Evolutionary conservation across 1,284 basidiomycete genomes (phyloP).

Genomic region (Porphyrellus sp.): DNA sequence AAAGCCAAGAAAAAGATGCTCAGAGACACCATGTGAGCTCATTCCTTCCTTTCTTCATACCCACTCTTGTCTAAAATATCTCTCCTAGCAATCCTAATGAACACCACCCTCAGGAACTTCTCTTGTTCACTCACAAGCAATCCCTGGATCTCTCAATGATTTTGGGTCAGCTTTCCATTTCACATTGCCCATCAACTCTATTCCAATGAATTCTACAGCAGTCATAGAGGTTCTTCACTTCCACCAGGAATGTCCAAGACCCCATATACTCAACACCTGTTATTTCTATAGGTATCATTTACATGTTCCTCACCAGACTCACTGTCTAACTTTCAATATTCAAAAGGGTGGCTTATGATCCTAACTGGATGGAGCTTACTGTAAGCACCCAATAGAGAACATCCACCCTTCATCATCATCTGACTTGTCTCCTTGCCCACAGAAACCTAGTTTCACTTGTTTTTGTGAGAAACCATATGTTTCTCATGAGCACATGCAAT

Average conservation of each 20-base stretch:
- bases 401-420: background rate
- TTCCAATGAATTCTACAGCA: background rate
- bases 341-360: background rate
- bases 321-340: too few species aligned
- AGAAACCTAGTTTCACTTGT: background rate
- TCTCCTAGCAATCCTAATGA: background rate
- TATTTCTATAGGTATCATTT: slow-evolving; percentile 8
- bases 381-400: background rate
- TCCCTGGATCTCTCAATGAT: background rate
- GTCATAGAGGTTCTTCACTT: slow-evolving; percentile 10
- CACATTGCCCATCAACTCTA: background rate
- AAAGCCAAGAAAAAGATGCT: slow-evolving; percentile 4
- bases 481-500: slow-evolving; percentile 1
- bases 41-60: background rate
- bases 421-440: background rate
- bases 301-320: background rate
- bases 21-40: background rate
- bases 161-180: background rate
- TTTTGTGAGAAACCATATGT: slow-evolving; percentile 2
- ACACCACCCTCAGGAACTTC: slow-evolving; percentile 1
- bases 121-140: slow-evolving; percentile 8
- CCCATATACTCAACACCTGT: background rate
- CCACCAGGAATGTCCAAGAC: slow-evolving; percentile 5
- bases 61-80: too few species aligned
- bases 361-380: background rate